Evolutionary conservation across 768 basidiomycete species (phyloP), one percentile per base, ranked within the genome.

Genomic region (Fomitopsis pulvina): DNA sequence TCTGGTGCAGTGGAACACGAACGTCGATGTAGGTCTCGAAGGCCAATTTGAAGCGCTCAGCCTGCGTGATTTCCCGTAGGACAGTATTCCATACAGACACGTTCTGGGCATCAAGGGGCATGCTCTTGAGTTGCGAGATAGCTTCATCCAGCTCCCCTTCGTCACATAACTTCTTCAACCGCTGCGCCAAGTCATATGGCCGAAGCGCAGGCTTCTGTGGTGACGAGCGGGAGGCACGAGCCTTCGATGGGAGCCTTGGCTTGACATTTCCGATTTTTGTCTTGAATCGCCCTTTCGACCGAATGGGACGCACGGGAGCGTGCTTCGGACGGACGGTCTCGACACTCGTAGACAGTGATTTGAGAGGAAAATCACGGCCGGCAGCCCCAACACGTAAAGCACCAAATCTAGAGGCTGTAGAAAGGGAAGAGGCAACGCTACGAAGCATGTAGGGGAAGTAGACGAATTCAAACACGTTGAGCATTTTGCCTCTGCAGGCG

Each of bases 31-130:
- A 92, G 27, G 92, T 67, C n/a, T 73, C 63, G 54, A 81, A 86
- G 0, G 77, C 78, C 27, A 85, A 65, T 30, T 80, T 75, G 60
- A 72, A 84, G 38, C 75, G 75, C 51, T 74, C 66, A 16, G 66
- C 76, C 34, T 78, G 74, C 70, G 87, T 68, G 42, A 77, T 76
- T 46, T 81, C 74, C 69, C 76, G 79, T 32, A 92, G 83, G 57
- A 92, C 63, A 2, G 82, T 87, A 55, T 90, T 90, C 90, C 90
- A 92, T 6, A 85, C 81, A 10, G 75, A 71, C 1, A 78, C 70
- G 55, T 89, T 91, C 60, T 87, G 85, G 0, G 87, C 83, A 55
- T 84, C 85, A 42, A 78, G 68, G 21, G 90, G 87, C 18, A 81
- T 69, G 32, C 74, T 79, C 59, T 84, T 78, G n/a, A 92, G 72